Base-by-base conservation (phyloP, 345 rosid genomes). In the Lenwebbia sp. region DNA sequence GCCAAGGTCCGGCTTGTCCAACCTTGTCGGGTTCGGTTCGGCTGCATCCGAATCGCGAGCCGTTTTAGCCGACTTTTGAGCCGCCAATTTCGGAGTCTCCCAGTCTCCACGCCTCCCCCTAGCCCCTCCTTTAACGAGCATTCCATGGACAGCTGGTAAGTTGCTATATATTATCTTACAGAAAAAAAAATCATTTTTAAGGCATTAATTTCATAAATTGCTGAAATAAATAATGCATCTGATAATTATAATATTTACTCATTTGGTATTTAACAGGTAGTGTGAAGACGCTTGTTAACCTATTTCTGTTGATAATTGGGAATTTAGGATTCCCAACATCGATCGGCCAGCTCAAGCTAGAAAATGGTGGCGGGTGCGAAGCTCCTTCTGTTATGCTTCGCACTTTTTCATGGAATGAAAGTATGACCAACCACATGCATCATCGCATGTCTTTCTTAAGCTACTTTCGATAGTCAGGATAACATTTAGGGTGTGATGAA, bases 301-400 rank as follows among this genome's bases (percentile, higher is more conserved):
- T 60, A 28, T 60, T 60, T 28, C 0, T 13, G 28, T 0, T 7
- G n/a, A n/a, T 60, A 60, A 60, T 60, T 12, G 10, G 10, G 3
- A 13, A n/a, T 60, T 62, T 28, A 28, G 5, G 30, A 30, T 62
- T 62, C 30, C 7, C 40, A 13, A 62, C 17, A 1, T 62, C 2
- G 1, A 28, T 14, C 10, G 2, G 14, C 17, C 6, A 0, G 2
- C 7, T 62, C 1, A 14, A 62, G 22, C 2, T 7, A 13, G 9
- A 62, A 14, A 14, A 19, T 12, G 10, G 7, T 13, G 0, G 0
- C 7, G 1, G 40, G 4, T 0, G 11, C 15, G 40, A 30, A 62
- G 75, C 22, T 62, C 30, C 7, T 1, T 6, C 28, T 8, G 10
- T 28, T 19, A 28, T 1, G 70, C 70, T 19, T 60, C 17, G 6